These are phyloP conservation scores for Chrysoporthe deuterocubensis DNA, from an alignment of 2,329 filamentous ascomycete species.

Conservation along the genomic window DNA sequence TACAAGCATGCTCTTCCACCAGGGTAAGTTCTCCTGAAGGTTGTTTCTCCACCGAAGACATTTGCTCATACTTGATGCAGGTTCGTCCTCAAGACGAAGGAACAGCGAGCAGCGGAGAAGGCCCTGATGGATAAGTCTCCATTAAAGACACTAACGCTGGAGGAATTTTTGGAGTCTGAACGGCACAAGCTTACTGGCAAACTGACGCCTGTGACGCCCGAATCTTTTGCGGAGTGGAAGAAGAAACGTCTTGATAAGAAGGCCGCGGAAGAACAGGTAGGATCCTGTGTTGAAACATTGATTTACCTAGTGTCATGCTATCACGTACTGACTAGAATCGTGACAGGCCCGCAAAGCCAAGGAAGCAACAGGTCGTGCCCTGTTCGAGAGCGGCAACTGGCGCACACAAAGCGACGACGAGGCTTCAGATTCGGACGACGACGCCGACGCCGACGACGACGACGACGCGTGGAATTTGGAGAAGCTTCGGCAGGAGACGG, in stretches of 20 bases:
- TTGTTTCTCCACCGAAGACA: neutral
- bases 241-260: conserved; percentile 93
- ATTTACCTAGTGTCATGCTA: neutral
- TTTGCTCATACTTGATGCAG: conserved; percentile 49
- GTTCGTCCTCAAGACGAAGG: conserved; percentile 96
- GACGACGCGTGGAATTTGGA: conserved; percentile 77
- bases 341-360: conserved; percentile 79
- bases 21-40: conserved; percentile 65
- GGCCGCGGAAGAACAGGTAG: conserved; percentile 75
- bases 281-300: neutral
- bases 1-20: conserved; percentile 95
- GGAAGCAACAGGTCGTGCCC: conserved; percentile 90
- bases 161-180: conserved; percentile 97
- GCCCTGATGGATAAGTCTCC: conserved; percentile 95
- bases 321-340: neutral
- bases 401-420: conserved; percentile 67
- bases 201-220: conserved; percentile 90
- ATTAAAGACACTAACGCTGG: conserved; percentile 88
- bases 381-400: conserved; percentile 98
- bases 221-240: conserved; percentile 97
- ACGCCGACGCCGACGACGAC: conserved; percentile 56
- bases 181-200: conserved; percentile 91
- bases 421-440: conserved; percentile 60
- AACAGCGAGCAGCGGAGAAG: conserved; percentile 94
- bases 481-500: conserved; percentile 82